phyloP scores from a whole-genome alignment of 1,139 yeast genomes.

The Casaregolazyma lundiana region DNA sequence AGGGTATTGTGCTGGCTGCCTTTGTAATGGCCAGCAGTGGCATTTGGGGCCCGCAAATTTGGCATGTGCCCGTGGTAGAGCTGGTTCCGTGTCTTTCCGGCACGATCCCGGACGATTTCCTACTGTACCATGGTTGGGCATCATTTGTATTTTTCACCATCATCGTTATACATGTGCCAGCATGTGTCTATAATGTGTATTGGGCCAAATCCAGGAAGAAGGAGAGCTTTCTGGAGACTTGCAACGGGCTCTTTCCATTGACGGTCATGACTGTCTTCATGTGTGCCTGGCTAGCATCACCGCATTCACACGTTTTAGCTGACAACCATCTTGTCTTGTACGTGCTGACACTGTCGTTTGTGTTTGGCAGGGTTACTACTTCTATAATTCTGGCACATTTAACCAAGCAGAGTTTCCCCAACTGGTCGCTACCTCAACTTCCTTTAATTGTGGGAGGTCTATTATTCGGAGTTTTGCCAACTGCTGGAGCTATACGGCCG shows the following conservation, averaged over 20 bases:
- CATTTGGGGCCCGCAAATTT: conserved; percentile 53
- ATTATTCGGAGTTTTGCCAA: conserved; percentile 33
- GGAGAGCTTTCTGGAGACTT: conserved; percentile 46
- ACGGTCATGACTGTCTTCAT: conserved; percentile 26
- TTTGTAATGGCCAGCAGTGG: conserved; percentile 54
- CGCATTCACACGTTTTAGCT: conserved; percentile 33
- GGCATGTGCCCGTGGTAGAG: conserved; percentile 39
- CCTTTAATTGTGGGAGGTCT: conserved; percentile 36
- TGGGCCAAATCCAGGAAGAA: conserved; percentile 41
- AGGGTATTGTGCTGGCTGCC: conserved; percentile 63
- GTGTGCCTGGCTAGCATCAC: conserved; percentile 35
- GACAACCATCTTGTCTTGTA: conserved; percentile 52
- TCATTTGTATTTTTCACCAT: conserved; percentile 46
- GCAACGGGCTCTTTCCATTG: conserved; percentile 36
- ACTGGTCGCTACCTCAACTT: conserved; percentile 34
- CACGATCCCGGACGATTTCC: conserved; percentile 5
- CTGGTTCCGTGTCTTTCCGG: conserved; percentile 16
- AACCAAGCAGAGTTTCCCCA: conserved; percentile 63
- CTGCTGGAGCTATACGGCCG: conserved; percentile 22
- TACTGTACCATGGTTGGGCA: conserved; percentile 34
- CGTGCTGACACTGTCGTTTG: conserved; percentile 58
- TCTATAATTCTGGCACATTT: conserved; percentile 61
- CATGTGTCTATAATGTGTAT: conserved; percentile 53
- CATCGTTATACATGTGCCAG: conserved; percentile 44
- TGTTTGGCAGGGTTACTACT: conserved; percentile 61